phyloP scores from a whole-genome alignment of 106 monocot species.

The Dendrobium nobile region DNA sequence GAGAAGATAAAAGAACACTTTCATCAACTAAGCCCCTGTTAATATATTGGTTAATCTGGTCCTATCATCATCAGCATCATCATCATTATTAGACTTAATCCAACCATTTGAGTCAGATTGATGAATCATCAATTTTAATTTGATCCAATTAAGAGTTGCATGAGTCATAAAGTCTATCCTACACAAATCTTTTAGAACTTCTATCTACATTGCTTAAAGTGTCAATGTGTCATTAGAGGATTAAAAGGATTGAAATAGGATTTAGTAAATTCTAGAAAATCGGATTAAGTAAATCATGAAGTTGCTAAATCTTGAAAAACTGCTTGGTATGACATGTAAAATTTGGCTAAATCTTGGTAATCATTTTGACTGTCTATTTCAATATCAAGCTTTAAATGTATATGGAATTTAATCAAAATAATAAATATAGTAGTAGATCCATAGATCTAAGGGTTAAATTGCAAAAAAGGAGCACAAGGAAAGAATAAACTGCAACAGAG shows the following conservation, averaged over 20 bases:
- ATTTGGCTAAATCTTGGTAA: neutral
- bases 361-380: neutral
- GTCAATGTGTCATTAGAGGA: neutral
- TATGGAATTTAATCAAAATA: neutral
- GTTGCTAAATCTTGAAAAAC: neutral
- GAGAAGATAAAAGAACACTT: neutral
- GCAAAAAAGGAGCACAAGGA: neutral
- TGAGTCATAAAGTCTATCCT: neutral
- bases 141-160: neutral
- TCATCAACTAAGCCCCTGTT: neutral
- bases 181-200: neutral
- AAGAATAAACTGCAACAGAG: neutral
- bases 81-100: neutral
- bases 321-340: too few species aligned
- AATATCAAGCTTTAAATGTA: neutral
- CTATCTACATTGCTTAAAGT: neutral
- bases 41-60: neutral
- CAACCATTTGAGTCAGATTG: neutral
- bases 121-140: neutral
- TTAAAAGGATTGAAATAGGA: neutral
- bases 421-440: neutral
- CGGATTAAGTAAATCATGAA: neutral
- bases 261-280: neutral
- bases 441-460: neutral
- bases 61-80: neutral